Conservation (phyloP, 225 moss, liverwort and hornwort genomes). For the Bryoerythrophyllum caledonicum region DNA sequence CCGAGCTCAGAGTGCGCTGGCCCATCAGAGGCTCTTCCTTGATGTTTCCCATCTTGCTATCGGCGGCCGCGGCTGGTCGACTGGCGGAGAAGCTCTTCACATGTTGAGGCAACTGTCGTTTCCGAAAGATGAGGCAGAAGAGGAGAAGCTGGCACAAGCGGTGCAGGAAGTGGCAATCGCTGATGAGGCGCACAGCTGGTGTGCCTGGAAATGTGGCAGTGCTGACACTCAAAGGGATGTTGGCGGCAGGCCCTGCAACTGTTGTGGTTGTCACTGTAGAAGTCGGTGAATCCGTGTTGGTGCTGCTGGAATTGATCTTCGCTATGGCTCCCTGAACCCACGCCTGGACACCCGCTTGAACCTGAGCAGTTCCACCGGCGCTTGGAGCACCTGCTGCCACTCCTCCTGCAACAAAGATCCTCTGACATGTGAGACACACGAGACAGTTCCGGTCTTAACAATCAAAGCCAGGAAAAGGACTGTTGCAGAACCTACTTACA, state of each 20-base stretch:
- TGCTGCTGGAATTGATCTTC: conserved; percentile 70
- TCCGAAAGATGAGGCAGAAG: conserved; percentile 94
- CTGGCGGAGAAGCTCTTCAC: conserved; percentile 40
- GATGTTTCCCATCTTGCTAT: conserved; percentile 38
- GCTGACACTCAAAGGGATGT: conserved; percentile 74
- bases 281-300: conserved; percentile 52
- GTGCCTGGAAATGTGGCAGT: conserved; percentile 96
- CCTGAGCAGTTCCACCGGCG: conserved; percentile 66
- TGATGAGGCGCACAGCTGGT: conserved; percentile 89
- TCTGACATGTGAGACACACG: conserved; percentile 4
- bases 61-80: conserved; percentile 40
- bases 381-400: conserved; percentile 50
- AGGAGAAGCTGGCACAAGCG: conserved; percentile 90
- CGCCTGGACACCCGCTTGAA: conserved; percentile 87
- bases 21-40: conserved; percentile 52
- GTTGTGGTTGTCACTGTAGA: conserved; percentile 47
- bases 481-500: neutral
- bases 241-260: conserved; percentile 51
- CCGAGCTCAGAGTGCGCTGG: conserved; percentile 38
- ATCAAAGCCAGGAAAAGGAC: neutral
- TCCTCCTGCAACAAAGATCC: conserved; percentile 42
- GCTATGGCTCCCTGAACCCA: conserved; percentile 98
- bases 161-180: conserved; percentile 92
- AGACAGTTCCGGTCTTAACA: neutral
- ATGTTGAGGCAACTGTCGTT: conserved; percentile 78